Evolutionary conservation across 2,329 filamentous ascomycete genomes (phyloP).

Genomic region (Zymoseptoria passerinii): DNA sequence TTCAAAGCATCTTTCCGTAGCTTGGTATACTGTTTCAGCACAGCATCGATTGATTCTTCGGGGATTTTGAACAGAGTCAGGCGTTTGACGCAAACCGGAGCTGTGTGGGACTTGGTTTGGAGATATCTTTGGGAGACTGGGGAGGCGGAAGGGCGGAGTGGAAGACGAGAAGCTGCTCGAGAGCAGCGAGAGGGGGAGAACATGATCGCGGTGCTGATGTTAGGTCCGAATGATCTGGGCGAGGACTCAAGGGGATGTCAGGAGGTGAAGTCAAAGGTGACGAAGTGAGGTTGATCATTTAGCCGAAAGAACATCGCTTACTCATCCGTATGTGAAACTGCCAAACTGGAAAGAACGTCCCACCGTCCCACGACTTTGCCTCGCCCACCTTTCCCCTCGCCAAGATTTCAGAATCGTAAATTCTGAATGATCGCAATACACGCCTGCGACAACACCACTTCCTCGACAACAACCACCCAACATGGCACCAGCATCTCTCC

Average conservation of each 20-base stretch:
- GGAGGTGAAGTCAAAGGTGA: neutral
- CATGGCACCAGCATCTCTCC: conserved; percentile 41
- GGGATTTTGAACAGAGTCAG: conserved; percentile 48
- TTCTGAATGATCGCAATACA: neutral
- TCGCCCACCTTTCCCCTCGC: neutral
- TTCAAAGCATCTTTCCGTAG: conserved; percentile 37
- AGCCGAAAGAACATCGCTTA: neutral
- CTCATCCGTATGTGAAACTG: neutral
- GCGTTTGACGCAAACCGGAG: conserved; percentile 34
- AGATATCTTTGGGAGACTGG: neutral
- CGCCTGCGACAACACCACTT: neutral
- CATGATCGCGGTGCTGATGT: neutral
- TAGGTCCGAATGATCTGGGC: neutral
- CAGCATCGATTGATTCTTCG: conserved; percentile 36
- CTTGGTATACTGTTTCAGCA: conserved; percentile 40
- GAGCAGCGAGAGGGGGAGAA: neutral
- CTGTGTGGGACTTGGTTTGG: neutral
- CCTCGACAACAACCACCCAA: conserved; percentile 13
- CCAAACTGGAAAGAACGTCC: neutral
- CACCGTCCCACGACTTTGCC: neutral
- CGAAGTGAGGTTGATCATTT: neutral
- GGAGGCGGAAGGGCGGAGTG: no score
- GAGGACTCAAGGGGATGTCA: no score
- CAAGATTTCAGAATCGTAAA: neutral
- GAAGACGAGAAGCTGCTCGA: neutral